phyloP scores from a whole-genome alignment of 805 yeast species.

The Wickerhamomyces sydowiorum region DNA sequence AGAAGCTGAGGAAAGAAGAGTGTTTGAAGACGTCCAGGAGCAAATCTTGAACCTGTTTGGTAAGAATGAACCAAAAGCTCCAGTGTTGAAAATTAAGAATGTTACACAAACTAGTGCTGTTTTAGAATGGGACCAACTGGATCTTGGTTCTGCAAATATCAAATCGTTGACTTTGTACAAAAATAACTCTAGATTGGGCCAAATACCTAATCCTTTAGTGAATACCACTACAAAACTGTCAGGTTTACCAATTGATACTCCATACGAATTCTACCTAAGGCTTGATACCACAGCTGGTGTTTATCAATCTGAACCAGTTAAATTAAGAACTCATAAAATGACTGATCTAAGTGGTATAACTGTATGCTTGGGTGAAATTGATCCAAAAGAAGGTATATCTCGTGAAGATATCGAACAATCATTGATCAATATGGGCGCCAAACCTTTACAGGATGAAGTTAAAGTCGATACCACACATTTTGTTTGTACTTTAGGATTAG shows the following conservation, averaged over 20 bases:
- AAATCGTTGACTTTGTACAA: conserved; percentile 74
- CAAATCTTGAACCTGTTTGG: conserved; percentile 73
- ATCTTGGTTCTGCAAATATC: conserved; percentile 76
- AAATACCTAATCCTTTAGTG: conserved; percentile 75
- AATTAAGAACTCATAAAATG: conserved; percentile 88
- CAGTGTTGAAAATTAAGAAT: conserved; percentile 64
- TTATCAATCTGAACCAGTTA: conserved; percentile 59
- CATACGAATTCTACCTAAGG: conserved; percentile 71
- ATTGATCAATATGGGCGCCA: conserved; percentile 73
- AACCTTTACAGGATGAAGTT: conserved; percentile 66
- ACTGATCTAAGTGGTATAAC: conserved; percentile 92
- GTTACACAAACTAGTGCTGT: conserved; percentile 94
- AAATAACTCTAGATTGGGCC: conserved; percentile 63
- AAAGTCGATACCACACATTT: conserved; percentile 93
- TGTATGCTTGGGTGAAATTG: conserved; percentile 80
- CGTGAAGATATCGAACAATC: conserved; percentile 55
- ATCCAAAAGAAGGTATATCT: conserved; percentile 39
- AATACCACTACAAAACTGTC: conserved; percentile 82
- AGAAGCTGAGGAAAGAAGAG: conserved; percentile 52
- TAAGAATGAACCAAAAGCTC: conserved; percentile 60
- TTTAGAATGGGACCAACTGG: conserved; percentile 86
- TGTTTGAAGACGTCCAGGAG: conserved; percentile 64
- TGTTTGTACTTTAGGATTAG: conserved; percentile 64
- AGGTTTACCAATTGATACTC: conserved; percentile 84
- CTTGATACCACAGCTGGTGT: conserved; percentile 90